Percentiles rank a stretch among this genome's conserved stretches.
Conservation (phyloP, 2,329 filamentous ascomycete species). For the Aspergillus nomiae region DNA sequence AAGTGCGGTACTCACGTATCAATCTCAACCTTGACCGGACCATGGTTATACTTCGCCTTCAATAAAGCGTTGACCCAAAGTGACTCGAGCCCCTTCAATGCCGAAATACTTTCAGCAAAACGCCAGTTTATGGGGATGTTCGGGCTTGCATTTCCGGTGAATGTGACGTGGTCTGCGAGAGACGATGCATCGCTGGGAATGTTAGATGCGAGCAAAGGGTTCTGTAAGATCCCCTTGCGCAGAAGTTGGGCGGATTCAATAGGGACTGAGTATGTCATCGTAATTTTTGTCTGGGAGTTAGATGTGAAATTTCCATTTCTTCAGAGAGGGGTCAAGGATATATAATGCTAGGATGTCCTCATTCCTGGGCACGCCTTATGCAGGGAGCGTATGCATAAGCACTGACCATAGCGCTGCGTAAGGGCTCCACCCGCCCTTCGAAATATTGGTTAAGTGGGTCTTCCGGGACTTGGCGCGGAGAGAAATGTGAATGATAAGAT, state of each 20-base stretch:
- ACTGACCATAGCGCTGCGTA: not conserved
- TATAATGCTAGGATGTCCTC: not conserved
- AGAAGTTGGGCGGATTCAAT: not conserved
- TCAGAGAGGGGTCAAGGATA: not conserved
- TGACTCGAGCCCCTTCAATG: slow-evolving; percentile 11
- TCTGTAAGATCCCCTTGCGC: not conserved
- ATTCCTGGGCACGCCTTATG: not conserved
- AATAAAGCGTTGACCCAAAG: slow-evolving; percentile 4
- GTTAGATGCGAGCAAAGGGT: not conserved
- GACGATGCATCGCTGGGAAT: not conserved
- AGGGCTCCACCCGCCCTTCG: not conserved
- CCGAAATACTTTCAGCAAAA: slow-evolving; percentile 15
- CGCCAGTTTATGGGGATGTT: slow-evolving; percentile 15
- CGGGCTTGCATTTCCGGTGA: not conserved
- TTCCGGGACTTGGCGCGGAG: not conserved
- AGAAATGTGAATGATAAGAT: not conserved
- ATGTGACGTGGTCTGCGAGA: not conserved
- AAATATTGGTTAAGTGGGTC: not conserved
- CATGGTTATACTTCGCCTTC: slow-evolving; percentile 2
- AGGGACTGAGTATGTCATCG: not conserved
- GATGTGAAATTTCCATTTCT: not conserved
- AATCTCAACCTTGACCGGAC: slow-evolving; percentile 5
- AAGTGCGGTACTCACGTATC: slow-evolving; percentile 6
- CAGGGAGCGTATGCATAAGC: not conserved
- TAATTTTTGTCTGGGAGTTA: not conserved